A percentile compares a stretch with the other conserved stretches of the same genome.
Conservation (phyloP, 352 stramenopile species). For the Phytophthora cryptogea region DNA sequence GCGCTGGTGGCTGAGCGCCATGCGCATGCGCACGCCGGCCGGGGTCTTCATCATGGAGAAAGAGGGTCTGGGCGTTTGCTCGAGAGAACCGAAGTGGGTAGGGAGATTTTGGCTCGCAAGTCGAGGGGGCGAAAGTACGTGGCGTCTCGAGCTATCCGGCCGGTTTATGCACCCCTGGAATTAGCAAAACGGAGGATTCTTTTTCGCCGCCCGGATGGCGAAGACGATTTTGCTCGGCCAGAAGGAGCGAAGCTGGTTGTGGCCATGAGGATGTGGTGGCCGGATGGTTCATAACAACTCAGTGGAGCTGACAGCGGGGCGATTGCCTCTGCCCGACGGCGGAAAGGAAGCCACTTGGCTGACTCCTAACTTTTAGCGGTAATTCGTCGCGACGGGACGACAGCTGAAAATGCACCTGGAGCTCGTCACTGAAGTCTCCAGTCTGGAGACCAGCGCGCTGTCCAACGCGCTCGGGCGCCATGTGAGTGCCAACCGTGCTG, state of each 20-base stretch:
- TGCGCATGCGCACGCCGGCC: conserved; percentile 65
- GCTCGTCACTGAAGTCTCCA: conserved; percentile 30
- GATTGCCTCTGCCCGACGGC: conserved; percentile 2
- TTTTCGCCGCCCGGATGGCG: conserved; percentile 3
- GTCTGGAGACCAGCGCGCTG: conserved; percentile 3
- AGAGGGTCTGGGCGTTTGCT: conserved; percentile 1
- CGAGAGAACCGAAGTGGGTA: conserved; percentile 29
- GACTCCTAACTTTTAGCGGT: conserved; percentile 20
- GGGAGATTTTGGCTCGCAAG: conserved; percentile 6
- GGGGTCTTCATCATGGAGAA: conserved; percentile 55
- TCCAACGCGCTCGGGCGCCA: conserved; percentile 6
- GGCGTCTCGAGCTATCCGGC: conserved; percentile 17
- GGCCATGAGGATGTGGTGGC: background rate
- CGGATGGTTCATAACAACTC: background rate
- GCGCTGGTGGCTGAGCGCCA: conserved; percentile 64
- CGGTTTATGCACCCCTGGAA: conserved; percentile 6
- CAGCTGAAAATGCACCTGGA: conserved; percentile 15
- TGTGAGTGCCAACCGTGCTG: background rate
- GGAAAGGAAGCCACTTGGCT: conserved; percentile 21
- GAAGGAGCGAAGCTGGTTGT: background rate
- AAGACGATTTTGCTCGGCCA: background rate
- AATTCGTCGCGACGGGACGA: conserved; percentile 26
- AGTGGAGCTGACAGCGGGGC: background rate
- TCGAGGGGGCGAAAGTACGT: conserved; percentile 27
- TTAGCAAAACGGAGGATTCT: conserved; percentile 18